phyloP scores from a whole-genome alignment of 2,329 filamentous ascomycete species.

The Rhinocladiella mackenziei region DNA sequence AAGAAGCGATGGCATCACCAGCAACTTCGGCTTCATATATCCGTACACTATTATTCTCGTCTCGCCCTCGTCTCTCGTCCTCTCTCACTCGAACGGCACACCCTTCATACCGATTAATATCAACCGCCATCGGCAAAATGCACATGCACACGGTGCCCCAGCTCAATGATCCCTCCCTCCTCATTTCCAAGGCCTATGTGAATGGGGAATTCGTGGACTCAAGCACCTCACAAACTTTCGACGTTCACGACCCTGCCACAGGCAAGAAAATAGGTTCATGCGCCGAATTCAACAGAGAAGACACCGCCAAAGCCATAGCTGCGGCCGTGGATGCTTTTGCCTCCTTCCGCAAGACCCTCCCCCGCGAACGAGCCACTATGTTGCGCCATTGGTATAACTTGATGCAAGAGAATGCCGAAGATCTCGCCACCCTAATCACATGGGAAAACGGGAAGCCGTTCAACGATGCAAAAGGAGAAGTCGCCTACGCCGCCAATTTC shows the following conservation, averaged over 20 bases:
- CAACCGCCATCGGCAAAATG: too few relatives aligned
- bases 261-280: constrained; percentile 75
- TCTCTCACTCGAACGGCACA: constrained; percentile 5
- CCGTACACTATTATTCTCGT: constrained; percentile 16
- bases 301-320: constrained; percentile 75
- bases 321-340: constrained; percentile 72
- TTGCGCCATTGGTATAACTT: constrained; percentile 65
- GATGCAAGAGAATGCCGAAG: constrained; percentile 62
- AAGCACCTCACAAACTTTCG: constrained; percentile 84
- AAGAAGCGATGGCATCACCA: constrained; percentile 16
- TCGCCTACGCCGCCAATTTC: constrained; percentile 57
- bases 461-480: constrained; percentile 57
- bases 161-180: constrained; percentile 74
- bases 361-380: constrained; percentile 57
- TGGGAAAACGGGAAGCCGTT: constrained; percentile 68
- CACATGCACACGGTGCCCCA: constrained; percentile 29
- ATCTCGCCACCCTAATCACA: constrained; percentile 62
- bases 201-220: constrained; percentile 90
- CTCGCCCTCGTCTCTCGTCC: constrained; percentile 17
- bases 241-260: constrained; percentile 80
- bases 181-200: constrained; percentile 81
- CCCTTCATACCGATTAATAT: constrained; percentile 21
- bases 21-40: constrained; percentile 17
- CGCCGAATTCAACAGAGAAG: constrained; percentile 72
- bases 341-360: constrained; percentile 58